Base-by-base conservation (phyloP, 768 basidiomycete genomes). In the Leccinum pellstonianum region DNA sequence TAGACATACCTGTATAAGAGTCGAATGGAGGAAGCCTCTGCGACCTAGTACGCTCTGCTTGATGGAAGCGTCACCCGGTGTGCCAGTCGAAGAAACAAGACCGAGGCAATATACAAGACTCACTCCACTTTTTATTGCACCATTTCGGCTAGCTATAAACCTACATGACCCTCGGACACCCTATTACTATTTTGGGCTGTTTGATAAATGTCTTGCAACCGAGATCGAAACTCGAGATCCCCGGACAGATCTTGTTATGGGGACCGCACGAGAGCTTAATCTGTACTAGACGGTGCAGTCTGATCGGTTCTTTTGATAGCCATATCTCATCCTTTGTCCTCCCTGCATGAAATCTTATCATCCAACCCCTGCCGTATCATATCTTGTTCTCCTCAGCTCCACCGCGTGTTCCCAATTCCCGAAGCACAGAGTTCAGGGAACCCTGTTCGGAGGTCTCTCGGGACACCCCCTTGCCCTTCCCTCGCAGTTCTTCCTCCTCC, bases 61-160 rank as follows among this genome's bases (percentile, higher is more conserved):
- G 9, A 41, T 41, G 8, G 35, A 7, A 50, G 38, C 4, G 15
- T 17, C 15, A 17, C 17, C 41, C n/a, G 48, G n/a, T 17, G 55
- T 27, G 2, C 23, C n/a, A 19, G 55, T 57, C 55, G 47, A 38
- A 31, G 17, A 19, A 33, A 41, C n/a, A 29, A 41, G 31, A 46
- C 55, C 5, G 38, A 15, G 2, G n/a, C 25, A 52, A 55, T 58
- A 17, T 61, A 8, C 35, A 55, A 59, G 50, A 48, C 67, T 65
- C 70, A 64, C 71, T 55, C 72, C 71, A 74, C 69, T 67, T 72
- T 70, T 69, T 65, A 67, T 35, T 54, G 57, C 48, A 48, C 64
- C 55, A 61, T 43, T 43, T 69, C 71, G 67, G 71, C 63, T 68
- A 64, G 43, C 47, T 37, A n/a, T 59, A n/a, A 52, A 12, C 1